Evolutionary conservation across 2,329 filamentous ascomycete genomes (phyloP).

Genomic region (Talaromyces sp.): DNA sequence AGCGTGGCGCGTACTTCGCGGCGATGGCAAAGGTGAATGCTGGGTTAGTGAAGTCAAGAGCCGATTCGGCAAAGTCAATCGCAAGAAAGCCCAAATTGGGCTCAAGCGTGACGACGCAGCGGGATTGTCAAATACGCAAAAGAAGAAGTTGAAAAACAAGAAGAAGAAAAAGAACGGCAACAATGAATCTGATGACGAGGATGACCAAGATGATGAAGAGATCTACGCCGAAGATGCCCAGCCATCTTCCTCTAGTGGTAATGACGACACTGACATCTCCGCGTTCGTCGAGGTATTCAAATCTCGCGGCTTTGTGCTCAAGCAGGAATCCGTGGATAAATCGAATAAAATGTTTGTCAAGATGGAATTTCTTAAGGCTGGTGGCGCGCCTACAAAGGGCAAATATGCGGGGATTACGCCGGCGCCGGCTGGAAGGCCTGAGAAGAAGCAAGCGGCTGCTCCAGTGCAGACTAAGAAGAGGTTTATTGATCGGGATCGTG

Average conservation of each 20-base stretch:
- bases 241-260: slow-evolving; percentile 48
- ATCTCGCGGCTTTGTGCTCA: slow-evolving; percentile 79
- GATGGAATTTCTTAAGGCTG: slow-evolving; percentile 91
- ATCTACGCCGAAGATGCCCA: slow-evolving; percentile 48
- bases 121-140: slow-evolving; percentile 39
- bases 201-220: slow-evolving; percentile 46
- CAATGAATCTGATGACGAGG: slow-evolving; percentile 40
- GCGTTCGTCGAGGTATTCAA: slow-evolving; percentile 81
- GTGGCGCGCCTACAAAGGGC: slow-evolving; percentile 64
- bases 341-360: slow-evolving; percentile 98
- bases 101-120: slow-evolving; percentile 28
- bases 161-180: slow-evolving; percentile 46
- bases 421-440: background rate
- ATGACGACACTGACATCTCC: slow-evolving; percentile 77
- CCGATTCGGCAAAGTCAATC: slow-evolving; percentile 66
- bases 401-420: slow-evolving; percentile 56
- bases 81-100: slow-evolving; percentile 42
- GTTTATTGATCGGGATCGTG: slow-evolving; percentile 57
- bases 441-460: slow-evolving; percentile 18
- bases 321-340: slow-evolving; percentile 70
- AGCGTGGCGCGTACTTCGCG: slow-evolving; percentile 83
- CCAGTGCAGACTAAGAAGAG: slow-evolving; percentile 46
- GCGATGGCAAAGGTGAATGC: slow-evolving; percentile 78
- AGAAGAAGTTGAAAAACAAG: slow-evolving; percentile 46
- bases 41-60: slow-evolving; percentile 98